Percentiles rank a stretch among this genome's conserved stretches.
Evolutionary conservation across 148 eudicot species (phyloP).

Genomic region (Tetragonia tetragonoides): DNA sequence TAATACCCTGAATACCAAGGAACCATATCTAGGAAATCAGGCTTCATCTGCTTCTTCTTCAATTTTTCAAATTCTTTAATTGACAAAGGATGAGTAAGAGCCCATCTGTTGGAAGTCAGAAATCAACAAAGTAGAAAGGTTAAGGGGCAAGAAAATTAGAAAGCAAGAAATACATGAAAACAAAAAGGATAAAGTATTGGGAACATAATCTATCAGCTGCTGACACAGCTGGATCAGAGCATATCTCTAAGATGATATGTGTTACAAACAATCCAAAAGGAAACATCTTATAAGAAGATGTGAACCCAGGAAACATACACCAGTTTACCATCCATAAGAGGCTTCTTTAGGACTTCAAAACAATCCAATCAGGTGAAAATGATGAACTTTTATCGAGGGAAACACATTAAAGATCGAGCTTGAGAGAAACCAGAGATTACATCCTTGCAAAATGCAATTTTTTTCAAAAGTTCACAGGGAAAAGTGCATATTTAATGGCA

Average conservation of each 20-base stretch:
- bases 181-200: background rate
- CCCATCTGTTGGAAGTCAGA: slow-evolving; percentile 69
- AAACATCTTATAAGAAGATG: background rate
- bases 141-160: background rate
- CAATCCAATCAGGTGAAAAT: background rate
- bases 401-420: background rate
- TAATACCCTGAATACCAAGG: slow-evolving; percentile 99
- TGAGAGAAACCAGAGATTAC: background rate
- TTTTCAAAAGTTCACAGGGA: background rate
- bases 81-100: slow-evolving; percentile 94
- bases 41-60: slow-evolving; percentile 75
- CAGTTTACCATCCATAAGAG: background rate
- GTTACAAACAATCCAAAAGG: background rate
- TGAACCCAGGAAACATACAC: background rate
- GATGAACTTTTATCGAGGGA: background rate
- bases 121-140: slow-evolving; percentile 22
- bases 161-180: background rate
- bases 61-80: slow-evolving; percentile 66
- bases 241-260: background rate
- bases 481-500: background rate
- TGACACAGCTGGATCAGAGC: background rate
- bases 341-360: background rate
- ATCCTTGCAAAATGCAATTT: background rate
- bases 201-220: background rate
- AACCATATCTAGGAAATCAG: slow-evolving; percentile 95